Percentiles rank a stretch among this genome's conserved stretches.
Evolutionary conservation across 441 rosid genomes (phyloP).

Genomic region (Flueggea neowawraea): DNA sequence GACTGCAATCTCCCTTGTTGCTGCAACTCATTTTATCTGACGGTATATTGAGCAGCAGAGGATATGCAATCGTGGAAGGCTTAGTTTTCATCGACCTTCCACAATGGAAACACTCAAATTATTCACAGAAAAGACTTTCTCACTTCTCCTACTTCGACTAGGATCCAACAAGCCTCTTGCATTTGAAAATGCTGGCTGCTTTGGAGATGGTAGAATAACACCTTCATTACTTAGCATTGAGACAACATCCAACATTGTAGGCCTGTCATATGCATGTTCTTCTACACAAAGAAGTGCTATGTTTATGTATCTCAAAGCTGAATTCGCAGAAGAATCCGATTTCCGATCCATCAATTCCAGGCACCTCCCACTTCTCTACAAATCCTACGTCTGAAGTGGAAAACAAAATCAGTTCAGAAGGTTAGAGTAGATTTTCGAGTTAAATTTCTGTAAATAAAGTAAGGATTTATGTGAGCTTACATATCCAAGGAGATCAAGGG

Average conservation of each 20-base stretch:
- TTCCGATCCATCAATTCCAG: neutral
- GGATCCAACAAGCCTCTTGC: neutral
- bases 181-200: conserved; percentile 13
- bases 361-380: conserved; percentile 9
- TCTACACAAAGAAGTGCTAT: conserved; percentile 18
- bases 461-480: neutral
- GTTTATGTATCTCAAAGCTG: neutral
- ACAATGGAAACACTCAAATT: neutral
- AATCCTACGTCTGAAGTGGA: conserved; percentile 4
- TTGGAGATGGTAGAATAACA: conserved; percentile 3
- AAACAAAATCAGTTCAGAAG: no score
- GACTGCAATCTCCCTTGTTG: no score
- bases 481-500: neutral
- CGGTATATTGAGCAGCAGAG: no score
- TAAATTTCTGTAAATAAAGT: no score
- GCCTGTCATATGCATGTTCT: conserved; percentile 13
- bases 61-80: no score
- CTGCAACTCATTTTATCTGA: no score
- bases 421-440: no score
- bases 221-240: conserved; percentile 15
- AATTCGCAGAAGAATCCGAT: neutral
- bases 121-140: conserved; percentile 7
- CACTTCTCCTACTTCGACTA: neutral
- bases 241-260: conserved; percentile 16
- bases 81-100: conserved; percentile 1